Evolutionary conservation across 2,329 filamentous ascomycete species (phyloP), one percentile per base, ranked within the genome.

Genomic region (Didymella exigua): DNA sequence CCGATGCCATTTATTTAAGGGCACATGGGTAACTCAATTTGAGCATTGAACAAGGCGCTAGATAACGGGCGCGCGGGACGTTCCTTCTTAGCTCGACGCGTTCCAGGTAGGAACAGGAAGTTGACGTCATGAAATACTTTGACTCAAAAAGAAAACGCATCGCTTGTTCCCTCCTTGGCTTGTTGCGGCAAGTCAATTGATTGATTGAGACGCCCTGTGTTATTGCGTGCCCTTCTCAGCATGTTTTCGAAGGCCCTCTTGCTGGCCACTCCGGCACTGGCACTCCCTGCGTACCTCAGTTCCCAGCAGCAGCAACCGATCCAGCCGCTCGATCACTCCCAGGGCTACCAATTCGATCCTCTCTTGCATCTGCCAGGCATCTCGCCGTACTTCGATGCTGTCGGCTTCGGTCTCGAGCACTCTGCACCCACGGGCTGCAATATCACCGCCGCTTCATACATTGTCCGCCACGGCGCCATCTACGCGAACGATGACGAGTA

Each of bases 401-500:
- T 75, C 10, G 77, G 79, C 48, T 79, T 79, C 19, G 72, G 77
- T 19, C 73, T 78, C 36, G 75, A 79, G 46, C 79, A 79, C 14
- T 67, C 72, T 30, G 74, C 79, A 26, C 79, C 80, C n/a, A 69
- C 76, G 65, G 78, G 79, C 53, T 82, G 79, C 67, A 77, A 78
- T 49, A 77, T 81, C 31, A 80, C 76, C 3, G 71, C 76, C 21
- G 79, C 78, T 13, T 78, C 78, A 3, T 81, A 81, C 63, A 76
- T 82, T 11, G 70, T 81, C 19, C 75, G 79, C 8, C 79, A 82
- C 59, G 79, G 78, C 4, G 78, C 79, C 21, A 81, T 82, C 54
- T 79, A 79, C 52, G 75, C 78, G 36, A 82, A 82, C 49, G 78
- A 80, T 49, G 78, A 78, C 58, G 79, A 82, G 59, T 82, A 80